A percentile compares a stretch with the other conserved stretches of the same genome.
These are phyloP conservation scores for Fraxinus excelsior DNA, from an alignment of 257 asterid species.

Conservation along the genomic window DNA sequence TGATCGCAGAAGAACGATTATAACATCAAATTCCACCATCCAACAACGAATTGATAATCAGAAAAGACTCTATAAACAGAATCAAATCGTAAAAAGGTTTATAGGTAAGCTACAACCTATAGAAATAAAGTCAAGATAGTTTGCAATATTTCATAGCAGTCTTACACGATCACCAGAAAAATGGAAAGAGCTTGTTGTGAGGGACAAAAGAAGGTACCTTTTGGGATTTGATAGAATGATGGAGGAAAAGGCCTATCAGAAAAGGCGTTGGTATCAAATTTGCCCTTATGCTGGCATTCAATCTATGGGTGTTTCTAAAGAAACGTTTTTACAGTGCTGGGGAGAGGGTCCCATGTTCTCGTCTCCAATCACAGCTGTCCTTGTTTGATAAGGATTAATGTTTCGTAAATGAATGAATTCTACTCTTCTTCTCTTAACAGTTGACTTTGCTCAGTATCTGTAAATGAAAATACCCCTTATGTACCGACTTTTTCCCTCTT, in stretches of 20 bases:
- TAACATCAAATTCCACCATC: constrained; percentile 7
- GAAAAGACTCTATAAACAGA: neutral
- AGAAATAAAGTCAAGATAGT: constrained; percentile 5
- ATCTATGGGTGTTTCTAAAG: neutral
- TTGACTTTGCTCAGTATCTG: too few species aligned
- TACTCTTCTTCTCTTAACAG: too few species aligned
- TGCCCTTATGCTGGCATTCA: constrained; percentile 17
- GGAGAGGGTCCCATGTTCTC: constrained; percentile 4
- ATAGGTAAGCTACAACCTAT: neutral
- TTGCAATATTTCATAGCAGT: neutral
- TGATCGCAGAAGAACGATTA: constrained; percentile 19
- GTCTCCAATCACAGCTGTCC: neutral
- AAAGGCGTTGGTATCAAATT: constrained; percentile 11
- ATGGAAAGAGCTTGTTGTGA: neutral
- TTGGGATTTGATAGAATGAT: constrained; percentile 6
- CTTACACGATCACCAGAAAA: constrained; percentile 1
- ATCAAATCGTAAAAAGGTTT: neutral
- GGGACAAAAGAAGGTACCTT: constrained; percentile 14
- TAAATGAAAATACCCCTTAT: too few species aligned
- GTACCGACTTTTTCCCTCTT: too few species aligned
- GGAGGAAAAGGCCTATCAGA: constrained; percentile 19
- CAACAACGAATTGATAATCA: neutral
- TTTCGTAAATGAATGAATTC: neutral
- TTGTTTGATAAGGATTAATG: neutral
- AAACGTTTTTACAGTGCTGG: neutral